A percentile compares a stretch with the other conserved stretches of the same genome.
Evolutionary conservation across 106 monocot species (phyloP).

Genomic region (Dioscorea zingiberensis): DNA sequence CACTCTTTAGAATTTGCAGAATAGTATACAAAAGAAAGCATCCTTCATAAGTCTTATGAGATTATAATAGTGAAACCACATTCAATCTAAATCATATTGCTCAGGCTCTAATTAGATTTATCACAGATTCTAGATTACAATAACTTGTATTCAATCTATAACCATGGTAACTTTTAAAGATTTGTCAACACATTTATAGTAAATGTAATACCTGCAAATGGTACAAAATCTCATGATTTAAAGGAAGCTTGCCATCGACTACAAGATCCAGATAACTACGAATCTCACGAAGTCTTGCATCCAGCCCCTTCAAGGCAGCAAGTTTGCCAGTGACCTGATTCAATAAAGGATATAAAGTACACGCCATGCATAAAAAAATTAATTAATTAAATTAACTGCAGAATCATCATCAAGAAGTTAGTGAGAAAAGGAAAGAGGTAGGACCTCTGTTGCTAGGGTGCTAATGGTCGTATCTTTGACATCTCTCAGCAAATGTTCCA

Average conservation of each 20-base stretch:
- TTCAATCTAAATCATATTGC: too few relatives aligned
- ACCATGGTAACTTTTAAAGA: too few relatives aligned
- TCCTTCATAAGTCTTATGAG: too few relatives aligned
- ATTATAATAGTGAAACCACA: too few relatives aligned
- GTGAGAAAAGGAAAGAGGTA: not conserved
- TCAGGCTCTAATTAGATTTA: too few relatives aligned
- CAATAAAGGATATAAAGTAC: not conserved
- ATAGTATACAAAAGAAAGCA: too few relatives aligned
- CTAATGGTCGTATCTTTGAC: conserved; percentile 98
- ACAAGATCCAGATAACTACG: conserved; percentile 83
- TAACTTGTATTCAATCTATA: too few relatives aligned
- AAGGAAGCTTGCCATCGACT: conserved; percentile 86
- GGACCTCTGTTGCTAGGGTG: conserved; percentile 97
- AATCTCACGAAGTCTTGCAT: conserved; percentile 90
- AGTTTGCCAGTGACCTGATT: conserved; percentile 81
- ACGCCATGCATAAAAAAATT: not conserved
- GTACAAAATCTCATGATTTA: conserved; percentile 97
- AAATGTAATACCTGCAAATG: conserved; percentile 68
- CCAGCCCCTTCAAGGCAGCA: conserved; percentile 91
- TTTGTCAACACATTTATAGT: too few relatives aligned
- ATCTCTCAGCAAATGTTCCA: conserved; percentile 96
- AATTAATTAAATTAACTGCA: too few relatives aligned
- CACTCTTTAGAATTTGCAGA: too few relatives aligned
- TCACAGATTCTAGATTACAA: too few relatives aligned
- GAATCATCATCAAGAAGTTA: not conserved